phyloP scores from a whole-genome alignment of 1,284 basidiomycete species.

The Puccinia novopanici region DNA sequence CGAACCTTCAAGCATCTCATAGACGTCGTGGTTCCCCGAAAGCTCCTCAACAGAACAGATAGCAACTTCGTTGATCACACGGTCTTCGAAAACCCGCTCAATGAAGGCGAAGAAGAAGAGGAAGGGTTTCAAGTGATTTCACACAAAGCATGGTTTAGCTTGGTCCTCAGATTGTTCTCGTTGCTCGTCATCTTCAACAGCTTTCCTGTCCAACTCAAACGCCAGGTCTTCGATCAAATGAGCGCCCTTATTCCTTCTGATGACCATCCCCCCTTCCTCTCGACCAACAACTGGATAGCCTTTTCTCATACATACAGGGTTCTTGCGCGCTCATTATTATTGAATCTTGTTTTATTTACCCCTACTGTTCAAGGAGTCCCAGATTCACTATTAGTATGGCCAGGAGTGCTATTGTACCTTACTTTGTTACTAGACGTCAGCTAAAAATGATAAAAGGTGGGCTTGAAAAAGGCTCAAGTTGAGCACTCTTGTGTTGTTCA shows the following conservation, averaged over 20 bases:
- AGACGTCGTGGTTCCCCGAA: slow-evolving; percentile 1
- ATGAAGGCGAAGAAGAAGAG: not conserved
- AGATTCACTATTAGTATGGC: too few species aligned
- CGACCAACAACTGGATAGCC: not conserved
- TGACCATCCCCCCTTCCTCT: not conserved
- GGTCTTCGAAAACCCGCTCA: not conserved
- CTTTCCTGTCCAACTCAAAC: not conserved
- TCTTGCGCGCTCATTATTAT: not conserved
- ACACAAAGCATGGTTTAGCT: slow-evolving; percentile 5
- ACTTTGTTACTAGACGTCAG: too few species aligned
- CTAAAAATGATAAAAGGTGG: too few species aligned
- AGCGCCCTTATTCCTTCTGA: not conserved
- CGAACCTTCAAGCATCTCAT: slow-evolving; percentile 19
- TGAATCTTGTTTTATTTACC: too few species aligned
- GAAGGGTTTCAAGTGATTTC: slow-evolving; percentile 16
- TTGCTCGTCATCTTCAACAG: slow-evolving; percentile 15
- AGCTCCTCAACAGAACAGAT: not conserved
- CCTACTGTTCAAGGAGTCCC: too few species aligned
- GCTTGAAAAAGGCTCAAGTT: too few species aligned
- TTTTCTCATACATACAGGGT: not conserved
- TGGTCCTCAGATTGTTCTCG: not conserved
- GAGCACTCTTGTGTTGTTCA: too few species aligned
- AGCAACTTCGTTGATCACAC: not conserved
- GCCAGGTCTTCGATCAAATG: not conserved
- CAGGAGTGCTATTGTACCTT: too few species aligned